Evolutionary conservation across 441 rosid genomes (phyloP).

Genomic region (Biscutella laevigata): DNA sequence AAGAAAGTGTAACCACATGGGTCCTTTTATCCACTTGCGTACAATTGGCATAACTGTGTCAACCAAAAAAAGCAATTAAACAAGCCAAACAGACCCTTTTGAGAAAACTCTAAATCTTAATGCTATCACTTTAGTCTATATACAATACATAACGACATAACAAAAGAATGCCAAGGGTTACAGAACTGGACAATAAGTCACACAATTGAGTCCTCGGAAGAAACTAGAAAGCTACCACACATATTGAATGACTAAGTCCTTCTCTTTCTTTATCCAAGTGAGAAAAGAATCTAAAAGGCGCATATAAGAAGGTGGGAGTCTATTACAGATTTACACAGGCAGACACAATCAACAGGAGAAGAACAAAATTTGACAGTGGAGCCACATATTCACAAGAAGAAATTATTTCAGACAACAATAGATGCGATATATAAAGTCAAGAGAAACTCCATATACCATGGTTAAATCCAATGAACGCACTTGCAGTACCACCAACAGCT

Average conservation of each 20-base stretch:
- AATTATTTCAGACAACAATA: neutral
- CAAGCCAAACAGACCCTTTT: neutral
- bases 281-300: neutral
- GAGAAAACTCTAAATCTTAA: constrained; percentile 1
- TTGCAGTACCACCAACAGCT: constrained; percentile 80
- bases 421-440: neutral
- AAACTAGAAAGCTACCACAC: neutral
- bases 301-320: neutral
- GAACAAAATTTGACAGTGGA: neutral
- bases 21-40: constrained; percentile 65
- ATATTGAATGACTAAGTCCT: neutral
- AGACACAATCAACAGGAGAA: neutral
- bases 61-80: neutral
- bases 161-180: neutral
- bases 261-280: neutral
- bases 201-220: neutral
- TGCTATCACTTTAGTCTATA: neutral
- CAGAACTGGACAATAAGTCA: neutral
- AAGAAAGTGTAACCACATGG: constrained; percentile 91
- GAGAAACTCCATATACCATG: constrained; percentile 42
- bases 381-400: neutral
- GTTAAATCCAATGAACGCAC: constrained; percentile 85
- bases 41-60: constrained; percentile 79
- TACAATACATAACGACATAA: neutral
- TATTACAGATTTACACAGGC: neutral